phyloP scores from a whole-genome alignment of 2,329 filamentous ascomycete genomes.

The Byssoonygena ceratinophila region DNA sequence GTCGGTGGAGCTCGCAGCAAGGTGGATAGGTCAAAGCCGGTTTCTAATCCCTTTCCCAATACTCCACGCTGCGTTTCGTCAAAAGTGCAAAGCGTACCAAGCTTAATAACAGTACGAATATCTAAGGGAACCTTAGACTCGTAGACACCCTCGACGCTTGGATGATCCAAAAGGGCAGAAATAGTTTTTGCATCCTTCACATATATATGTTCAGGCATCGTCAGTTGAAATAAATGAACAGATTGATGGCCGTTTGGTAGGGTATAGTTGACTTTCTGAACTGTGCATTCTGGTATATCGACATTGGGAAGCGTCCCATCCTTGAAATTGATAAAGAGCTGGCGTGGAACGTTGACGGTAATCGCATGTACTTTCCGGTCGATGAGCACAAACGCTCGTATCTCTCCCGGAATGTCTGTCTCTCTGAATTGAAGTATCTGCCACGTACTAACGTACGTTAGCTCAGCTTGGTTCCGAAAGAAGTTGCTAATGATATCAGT shows the following conservation, averaged over 20 bases:
- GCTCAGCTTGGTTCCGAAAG: conserved; percentile 86
- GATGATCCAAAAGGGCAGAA: conserved; percentile 72
- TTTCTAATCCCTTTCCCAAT: conserved; percentile 80
- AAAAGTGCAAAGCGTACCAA: conserved; percentile 87
- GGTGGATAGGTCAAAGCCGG: conserved; percentile 77
- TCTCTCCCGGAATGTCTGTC: conserved; percentile 74
- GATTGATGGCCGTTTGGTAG: conserved; percentile 92
- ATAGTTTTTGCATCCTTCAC: conserved; percentile 76
- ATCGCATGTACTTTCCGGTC: conserved; percentile 82
- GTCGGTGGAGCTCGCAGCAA: conserved; percentile 59
- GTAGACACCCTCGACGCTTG: conserved; percentile 93
- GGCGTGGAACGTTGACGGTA: conserved; percentile 78
- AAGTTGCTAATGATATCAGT: conserved; percentile 55
- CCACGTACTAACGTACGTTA: conserved; percentile 87
- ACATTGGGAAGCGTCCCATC: conserved; percentile 78
- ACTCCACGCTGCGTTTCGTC: conserved; percentile 85
- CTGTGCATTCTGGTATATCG: conserved; percentile 71
- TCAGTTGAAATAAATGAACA: conserved; percentile 86
- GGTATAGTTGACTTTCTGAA: conserved; percentile 87
- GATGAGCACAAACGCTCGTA: conserved; percentile 81
- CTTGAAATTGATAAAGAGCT: conserved; percentile 86
- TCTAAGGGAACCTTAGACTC: conserved; percentile 85
- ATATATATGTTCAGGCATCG: conserved; percentile 78
- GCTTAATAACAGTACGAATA: conserved; percentile 72
- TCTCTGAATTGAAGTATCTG: conserved; percentile 79